Evolutionary conservation across 805 yeast species (phyloP).

Genomic region (Nematodospora valgi): DNA sequence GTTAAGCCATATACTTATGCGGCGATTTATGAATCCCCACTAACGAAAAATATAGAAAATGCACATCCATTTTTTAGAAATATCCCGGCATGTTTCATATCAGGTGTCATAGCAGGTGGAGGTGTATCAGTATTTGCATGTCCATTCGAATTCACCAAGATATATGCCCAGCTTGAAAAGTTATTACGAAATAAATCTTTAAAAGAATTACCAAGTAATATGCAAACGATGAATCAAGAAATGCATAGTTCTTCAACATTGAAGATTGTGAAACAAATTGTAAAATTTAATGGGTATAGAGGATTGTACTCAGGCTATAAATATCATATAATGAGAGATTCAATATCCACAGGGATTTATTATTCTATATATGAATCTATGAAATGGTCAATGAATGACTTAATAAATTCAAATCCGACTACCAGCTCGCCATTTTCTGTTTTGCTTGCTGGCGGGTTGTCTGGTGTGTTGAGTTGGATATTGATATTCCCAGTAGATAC

Average conservation of each 20-base stretch:
- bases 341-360: conserved; percentile 68
- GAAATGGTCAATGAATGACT: conserved; percentile 46
- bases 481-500: conserved; percentile 80
- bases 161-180: conserved; percentile 70
- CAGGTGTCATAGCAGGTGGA: conserved; percentile 70
- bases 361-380: conserved; percentile 73
- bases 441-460: conserved; percentile 67
- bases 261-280: conserved; percentile 45
- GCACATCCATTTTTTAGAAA: conserved; percentile 39
- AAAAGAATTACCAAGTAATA: conserved; percentile 12
- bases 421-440: conserved; percentile 28
- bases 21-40: conserved; percentile 10
- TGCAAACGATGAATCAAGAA: conserved; percentile 12
- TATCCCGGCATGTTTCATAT: conserved; percentile 41
- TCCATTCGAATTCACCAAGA: conserved; percentile 82
- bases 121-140: conserved; percentile 64
- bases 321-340: conserved; percentile 67
- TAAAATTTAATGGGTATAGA: conserved; percentile 53
- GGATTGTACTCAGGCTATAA: conserved; percentile 74
- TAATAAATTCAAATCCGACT: conserved; percentile 24
- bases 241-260: conserved; percentile 28
- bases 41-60: background rate
- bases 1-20: conserved; percentile 41
- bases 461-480: conserved; percentile 76
- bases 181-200: conserved; percentile 31